Percentiles rank a stretch among this genome's conserved stretches.
Evolutionary conservation across 2,329 filamentous ascomycete genomes (phyloP).

Genomic region (Pyricularia sp.): DNA sequence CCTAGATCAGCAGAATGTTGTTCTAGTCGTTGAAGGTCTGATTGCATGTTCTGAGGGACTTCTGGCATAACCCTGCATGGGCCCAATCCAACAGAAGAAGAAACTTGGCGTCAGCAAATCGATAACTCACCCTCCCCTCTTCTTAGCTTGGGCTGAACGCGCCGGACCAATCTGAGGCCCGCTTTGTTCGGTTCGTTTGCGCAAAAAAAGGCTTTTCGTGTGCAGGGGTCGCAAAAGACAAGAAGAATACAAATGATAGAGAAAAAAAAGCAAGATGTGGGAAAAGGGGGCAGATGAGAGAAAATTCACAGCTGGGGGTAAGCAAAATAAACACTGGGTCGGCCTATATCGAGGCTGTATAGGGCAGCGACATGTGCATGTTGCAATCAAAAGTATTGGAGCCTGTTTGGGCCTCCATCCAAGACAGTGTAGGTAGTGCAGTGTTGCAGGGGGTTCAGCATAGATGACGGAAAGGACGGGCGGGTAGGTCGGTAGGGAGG

Average conservation of each 20-base stretch:
- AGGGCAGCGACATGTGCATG: not conserved
- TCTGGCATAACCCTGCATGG: slow-evolving; percentile 75
- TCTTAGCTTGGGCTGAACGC: not conserved
- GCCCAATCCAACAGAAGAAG: slow-evolving; percentile 18
- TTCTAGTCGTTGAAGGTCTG: slow-evolving; percentile 86
- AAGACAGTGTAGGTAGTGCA: not conserved
- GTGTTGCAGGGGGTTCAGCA: not conserved
- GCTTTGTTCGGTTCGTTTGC: not conserved
- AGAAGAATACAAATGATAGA: not conserved
- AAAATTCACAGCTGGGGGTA: not conserved
- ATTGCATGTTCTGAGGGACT: slow-evolving; percentile 93
- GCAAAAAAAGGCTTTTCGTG: not conserved
- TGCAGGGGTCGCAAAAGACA: not conserved
- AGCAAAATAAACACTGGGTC: not conserved
- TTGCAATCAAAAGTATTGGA: not conserved
- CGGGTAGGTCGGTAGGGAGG: not conserved
- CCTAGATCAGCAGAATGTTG: slow-evolving; percentile 56
- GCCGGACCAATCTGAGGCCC: not conserved
- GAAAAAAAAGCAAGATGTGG: not conserved
- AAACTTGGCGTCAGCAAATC: slow-evolving; percentile 20
- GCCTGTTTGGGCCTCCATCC: not conserved
- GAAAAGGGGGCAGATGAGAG: not conserved
- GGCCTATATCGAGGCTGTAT: not conserved
- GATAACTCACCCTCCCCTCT: not conserved
- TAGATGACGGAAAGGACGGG: not conserved